Base-by-base conservation (phyloP, 495 filamentous ascomycete genomes). In the Arthonia radiata region DNA sequence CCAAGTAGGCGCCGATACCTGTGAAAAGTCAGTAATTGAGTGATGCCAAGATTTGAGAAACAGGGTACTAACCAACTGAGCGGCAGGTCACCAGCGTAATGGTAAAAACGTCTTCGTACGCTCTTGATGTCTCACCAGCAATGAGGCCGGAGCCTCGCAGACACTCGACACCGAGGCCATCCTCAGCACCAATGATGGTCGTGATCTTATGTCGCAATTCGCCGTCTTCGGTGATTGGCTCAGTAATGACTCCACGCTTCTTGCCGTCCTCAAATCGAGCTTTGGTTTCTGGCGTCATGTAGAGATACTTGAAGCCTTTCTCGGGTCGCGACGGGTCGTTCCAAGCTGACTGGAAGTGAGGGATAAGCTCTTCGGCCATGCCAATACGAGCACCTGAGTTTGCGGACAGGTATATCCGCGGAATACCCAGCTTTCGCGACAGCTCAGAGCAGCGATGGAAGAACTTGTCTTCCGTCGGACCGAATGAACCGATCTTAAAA, bases 331-430 rank as follows among this genome's bases (percentile, higher is more conserved):
- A 53, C 1, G 64, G 44, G 42, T 94, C 71, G 41, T 93, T 93
- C 83, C 83, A 97, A 9, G 86, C 86, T 23, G 91, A 86, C 23
- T 65, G 73, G 61, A 94, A 90, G 54, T 90, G 78, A 14, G 86
- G 86, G 44, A 97, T 89, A 33, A 97, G 53, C 57, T 94, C 86
- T 35, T 91, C 79, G 31, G 86, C 86, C 55, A 97, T 74, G 39
- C 86, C 86, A 37, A 97, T 76, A 42, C 89, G 81, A 30, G 86
- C 86, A 66, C 86, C 86, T n/a, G 86, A 97, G 63, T 97, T 97
- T 39, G 86, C 86, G 47, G 89, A 94, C 16, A 97, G 60, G 48
- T 97, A 97, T 44, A 97, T 86, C 23, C 86, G 72, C 12, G 86
- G 86, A 43, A 97, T 90, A 25, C 86, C 86, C 28, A 92, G 54